These are phyloP conservation scores for Cupressus sempervirens DNA, from an alignment of 75 land plant species.

Conservation along the genomic window DNA sequence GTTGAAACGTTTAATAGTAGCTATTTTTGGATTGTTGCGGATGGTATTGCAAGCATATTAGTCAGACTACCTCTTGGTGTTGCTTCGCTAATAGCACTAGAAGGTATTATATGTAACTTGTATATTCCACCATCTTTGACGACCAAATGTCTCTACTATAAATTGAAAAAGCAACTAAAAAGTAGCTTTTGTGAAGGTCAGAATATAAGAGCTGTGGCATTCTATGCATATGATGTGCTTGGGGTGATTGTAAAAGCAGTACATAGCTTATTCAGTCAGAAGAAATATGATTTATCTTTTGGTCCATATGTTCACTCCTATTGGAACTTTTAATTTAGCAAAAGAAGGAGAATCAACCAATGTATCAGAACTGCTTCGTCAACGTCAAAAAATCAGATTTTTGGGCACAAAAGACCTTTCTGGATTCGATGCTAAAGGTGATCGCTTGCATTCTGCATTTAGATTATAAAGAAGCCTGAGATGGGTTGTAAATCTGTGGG, in stretches of 20 bases:
- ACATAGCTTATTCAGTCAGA: not conserved
- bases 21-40: constrained; percentile 43
- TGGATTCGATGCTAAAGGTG: constrained; percentile 33
- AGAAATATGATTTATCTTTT: not conserved
- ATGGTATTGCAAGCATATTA: constrained; percentile 22
- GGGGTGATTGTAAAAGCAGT: no score
- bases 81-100: constrained; percentile 13
- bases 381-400: constrained; percentile 15
- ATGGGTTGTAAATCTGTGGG: constrained; percentile 26
- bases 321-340: constrained; percentile 12
- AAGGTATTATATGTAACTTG: constrained; percentile 28
- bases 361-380: constrained; percentile 14
- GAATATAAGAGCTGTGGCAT: constrained; percentile 1
- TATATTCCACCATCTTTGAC: constrained; percentile 26
- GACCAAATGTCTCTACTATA: no score
- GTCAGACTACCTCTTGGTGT: constrained; percentile 15
- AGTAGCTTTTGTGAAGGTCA: not conserved
- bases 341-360: constrained; percentile 12
- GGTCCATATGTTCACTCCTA: not conserved
- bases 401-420: constrained; percentile 24
- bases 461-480: constrained; percentile 42
- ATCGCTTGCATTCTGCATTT: constrained; percentile 18
- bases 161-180: not conserved
- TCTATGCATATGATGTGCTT: constrained; percentile 31
- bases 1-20: constrained; percentile 28